Evolutionary conservation across 352 stramenopile species (phyloP), one percentile per base, ranked within the genome.

Genomic region (Pythium grandisporangium): DNA sequence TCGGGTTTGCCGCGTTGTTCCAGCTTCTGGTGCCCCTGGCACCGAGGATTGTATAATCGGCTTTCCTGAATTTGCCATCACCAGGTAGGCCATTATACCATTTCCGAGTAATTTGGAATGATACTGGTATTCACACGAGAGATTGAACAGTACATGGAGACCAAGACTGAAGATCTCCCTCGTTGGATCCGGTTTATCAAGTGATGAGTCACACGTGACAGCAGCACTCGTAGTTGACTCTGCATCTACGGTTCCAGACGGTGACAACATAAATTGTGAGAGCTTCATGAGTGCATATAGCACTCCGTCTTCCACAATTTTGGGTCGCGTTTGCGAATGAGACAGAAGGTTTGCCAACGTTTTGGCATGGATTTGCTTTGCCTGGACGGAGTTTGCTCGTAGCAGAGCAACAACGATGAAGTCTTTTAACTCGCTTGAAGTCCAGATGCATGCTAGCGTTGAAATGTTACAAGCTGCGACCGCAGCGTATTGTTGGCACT

Each of bases 281-380:
- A 91, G 54, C 43, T 84, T 91, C 61, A 88, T 83, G 0, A 91
- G 58, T 7, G 78, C 72, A 37, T 91, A 91, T 3, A 91, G 47
- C 14, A 87, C 78, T 1, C 78, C 78, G 21, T 88, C 72, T 24
- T 87, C 66, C 8, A 91, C 72, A 1, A 72, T 58, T 45, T 87
- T 72, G 8, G 66, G 47, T 0, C 78, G 58, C 2, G 71, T 68
- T 10, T 45, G 48, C 8, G 63, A 42, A 32, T 91, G 72, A 4
- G 72, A 87, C 1, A 91, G 53, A 6, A 91, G 20, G 29, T 91
- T 91, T 4, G 70, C 82, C 20, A 91, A 50, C 13, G 78, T 91
- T 45, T 88, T 88, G 37, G 70, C 72, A 36, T 91, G 78, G 26
- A 88, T 84, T 36, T 88, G 74, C 48, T 88, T 91, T 1, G 78